Conservation (phyloP, 768 basidiomycete species). For the Boletus insuetus region DNA sequence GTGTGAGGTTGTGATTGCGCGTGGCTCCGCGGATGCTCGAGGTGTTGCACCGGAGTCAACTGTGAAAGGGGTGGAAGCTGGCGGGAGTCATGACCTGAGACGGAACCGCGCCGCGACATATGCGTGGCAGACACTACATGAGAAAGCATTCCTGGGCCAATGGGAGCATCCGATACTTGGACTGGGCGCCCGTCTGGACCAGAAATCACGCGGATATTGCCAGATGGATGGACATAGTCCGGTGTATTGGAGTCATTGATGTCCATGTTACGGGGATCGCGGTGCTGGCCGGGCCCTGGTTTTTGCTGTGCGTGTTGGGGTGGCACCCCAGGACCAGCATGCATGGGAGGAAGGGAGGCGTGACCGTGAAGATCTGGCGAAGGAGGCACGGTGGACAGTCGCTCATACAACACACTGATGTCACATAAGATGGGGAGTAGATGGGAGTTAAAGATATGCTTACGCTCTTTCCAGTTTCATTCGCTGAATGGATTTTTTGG, state of each 20-base stretch:
- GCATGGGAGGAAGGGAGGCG: conserved; percentile 30
- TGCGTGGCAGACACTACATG: conserved; percentile 38
- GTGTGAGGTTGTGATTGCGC: conserved; percentile 37
- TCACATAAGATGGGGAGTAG: conserved; percentile 26
- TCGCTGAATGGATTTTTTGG: conserved; percentile 80
- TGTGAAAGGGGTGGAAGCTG: conserved; percentile 50
- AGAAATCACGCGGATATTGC: conserved; percentile 44
- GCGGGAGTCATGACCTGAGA: conserved; percentile 43
- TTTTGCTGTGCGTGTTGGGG: conserved; percentile 31
- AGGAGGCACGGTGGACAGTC: conserved; percentile 59
- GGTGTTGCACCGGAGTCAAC: conserved; percentile 43
- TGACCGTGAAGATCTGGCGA: conserved; percentile 50
- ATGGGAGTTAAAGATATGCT: conserved; percentile 36
- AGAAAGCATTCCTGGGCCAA: conserved; percentile 40
- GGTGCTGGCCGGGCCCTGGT: conserved; percentile 22
- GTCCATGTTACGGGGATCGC: conserved; percentile 42
- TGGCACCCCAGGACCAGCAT: conserved; percentile 36
- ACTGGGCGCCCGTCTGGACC: conserved; percentile 50
- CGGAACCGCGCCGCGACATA: conserved; percentile 43
- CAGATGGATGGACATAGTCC: conserved; percentile 51
- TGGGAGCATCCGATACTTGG: conserved; percentile 48
- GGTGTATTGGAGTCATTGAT: conserved; percentile 46
- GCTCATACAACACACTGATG: conserved; percentile 72
- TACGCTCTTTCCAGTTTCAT: conserved; percentile 89
- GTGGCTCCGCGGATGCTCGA: conserved; percentile 34